Evolutionary conservation across 305 asterid genomes (phyloP).

Genomic region (Salvia sclarea): DNA sequence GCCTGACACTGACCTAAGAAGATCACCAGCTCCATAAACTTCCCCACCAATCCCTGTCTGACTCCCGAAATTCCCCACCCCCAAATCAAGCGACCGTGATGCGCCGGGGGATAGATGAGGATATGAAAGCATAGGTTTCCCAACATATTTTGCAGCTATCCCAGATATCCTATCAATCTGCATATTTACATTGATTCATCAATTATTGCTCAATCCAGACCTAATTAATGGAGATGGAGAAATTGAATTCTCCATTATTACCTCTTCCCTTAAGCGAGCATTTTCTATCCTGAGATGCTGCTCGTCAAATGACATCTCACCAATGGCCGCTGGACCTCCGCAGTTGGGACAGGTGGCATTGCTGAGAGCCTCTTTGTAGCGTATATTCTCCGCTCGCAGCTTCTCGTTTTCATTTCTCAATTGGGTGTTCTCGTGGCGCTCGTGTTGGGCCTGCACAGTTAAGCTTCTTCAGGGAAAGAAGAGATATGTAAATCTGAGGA

Average conservation of each 20-base stretch:
- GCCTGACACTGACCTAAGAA: conserved; percentile 66
- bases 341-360: conserved; percentile 90
- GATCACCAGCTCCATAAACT: conserved; percentile 58
- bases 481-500: no score
- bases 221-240: no score
- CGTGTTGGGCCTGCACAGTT: conserved; percentile 73
- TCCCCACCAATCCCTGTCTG: conserved; percentile 53
- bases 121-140: conserved; percentile 74
- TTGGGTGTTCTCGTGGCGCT: conserved; percentile 78
- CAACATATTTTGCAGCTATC: conserved; percentile 84
- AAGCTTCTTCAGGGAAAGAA: not conserved
- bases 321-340: conserved; percentile 92
- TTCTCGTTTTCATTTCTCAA: conserved; percentile 81
- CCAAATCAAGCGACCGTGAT: conserved; percentile 62
- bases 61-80: conserved; percentile 56
- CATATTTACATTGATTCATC: not conserved
- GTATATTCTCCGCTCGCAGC: conserved; percentile 81
- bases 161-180: conserved; percentile 89
- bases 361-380: conserved; percentile 80
- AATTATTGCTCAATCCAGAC: no score
- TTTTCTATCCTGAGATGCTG: conserved; percentile 90
- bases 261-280: conserved; percentile 92
- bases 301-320: conserved; percentile 95
- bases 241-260: conserved; percentile 1
- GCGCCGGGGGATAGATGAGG: conserved; percentile 56